Evolutionary conservation across 257 asterid genomes (phyloP).

Genomic region (Anisodus tanguticus): DNA sequence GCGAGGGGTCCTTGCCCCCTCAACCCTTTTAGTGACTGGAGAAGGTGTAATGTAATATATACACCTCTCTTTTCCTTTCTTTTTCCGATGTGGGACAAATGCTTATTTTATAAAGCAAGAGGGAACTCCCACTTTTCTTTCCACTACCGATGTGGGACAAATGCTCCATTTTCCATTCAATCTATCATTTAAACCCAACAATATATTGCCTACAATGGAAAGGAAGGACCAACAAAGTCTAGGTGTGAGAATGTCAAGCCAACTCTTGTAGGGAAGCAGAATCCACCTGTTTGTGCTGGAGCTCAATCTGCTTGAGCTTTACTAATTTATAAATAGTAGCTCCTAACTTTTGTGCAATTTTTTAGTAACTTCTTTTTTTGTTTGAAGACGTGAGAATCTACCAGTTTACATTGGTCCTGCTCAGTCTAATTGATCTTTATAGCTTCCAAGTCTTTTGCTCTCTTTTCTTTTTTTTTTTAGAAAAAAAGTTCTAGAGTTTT

Average conservation of each 20-base stretch:
- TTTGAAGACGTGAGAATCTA: background rate
- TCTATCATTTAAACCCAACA: no score
- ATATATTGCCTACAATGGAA: constrained; percentile 41
- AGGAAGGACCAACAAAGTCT: constrained; percentile 39
- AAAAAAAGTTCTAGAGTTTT: no score
- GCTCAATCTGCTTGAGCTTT: background rate
- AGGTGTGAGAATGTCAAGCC: constrained; percentile 49
- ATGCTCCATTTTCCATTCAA: no score
- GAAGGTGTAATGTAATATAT: no score
- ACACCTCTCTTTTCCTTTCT: no score
- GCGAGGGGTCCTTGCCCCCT: no score
- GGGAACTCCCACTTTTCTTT: no score
- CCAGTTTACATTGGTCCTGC: background rate
- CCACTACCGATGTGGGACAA: no score
- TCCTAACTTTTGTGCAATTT: background rate
- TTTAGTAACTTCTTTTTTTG: background rate
- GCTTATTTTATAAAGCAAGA: no score
- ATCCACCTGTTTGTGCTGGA: constrained; percentile 40
- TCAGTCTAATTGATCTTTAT: background rate
- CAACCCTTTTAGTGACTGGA: no score
- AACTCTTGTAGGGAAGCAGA: constrained; percentile 32
- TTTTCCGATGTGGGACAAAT: no score
- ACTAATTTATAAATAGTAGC: no score
- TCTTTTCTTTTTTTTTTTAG: background rate
- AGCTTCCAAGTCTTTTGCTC: background rate